Conservation (phyloP, 179 eudicot species). For the Corrigiola litoralis region DNA sequence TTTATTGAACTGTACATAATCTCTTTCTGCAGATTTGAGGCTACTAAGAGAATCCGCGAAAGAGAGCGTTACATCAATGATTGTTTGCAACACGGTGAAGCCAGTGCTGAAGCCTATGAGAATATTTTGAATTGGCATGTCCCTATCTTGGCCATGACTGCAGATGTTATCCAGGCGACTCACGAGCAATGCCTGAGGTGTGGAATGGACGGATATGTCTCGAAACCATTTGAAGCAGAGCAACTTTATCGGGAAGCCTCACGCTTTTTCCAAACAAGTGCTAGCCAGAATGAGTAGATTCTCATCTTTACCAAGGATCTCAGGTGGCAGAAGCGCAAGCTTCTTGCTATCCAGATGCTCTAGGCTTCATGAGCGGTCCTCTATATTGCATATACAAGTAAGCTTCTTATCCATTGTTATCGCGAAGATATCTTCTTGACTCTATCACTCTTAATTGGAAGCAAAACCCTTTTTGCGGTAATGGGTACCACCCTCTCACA, state of each 20-base stretch:
- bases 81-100: slow-evolving; percentile 39
- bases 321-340: slow-evolving; percentile 26
- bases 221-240: slow-evolving; percentile 82
- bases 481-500: too few species aligned
- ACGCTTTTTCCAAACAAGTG: slow-evolving; percentile 44
- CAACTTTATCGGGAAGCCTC: slow-evolving; percentile 79
- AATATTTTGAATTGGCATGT: slow-evolving; percentile 53
- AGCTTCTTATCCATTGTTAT: slow-evolving; percentile 7
- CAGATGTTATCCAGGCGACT: slow-evolving; percentile 84
- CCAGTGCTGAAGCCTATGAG: slow-evolving; percentile 23
- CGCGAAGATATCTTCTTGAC: neutral
- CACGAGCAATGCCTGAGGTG: slow-evolving; percentile 59
- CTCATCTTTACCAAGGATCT: slow-evolving; percentile 15
- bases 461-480: too few species aligned
- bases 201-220: slow-evolving; percentile 90
- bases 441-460: neutral
- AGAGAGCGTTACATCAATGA: slow-evolving; percentile 43
- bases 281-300: slow-evolving; percentile 28
- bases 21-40: slow-evolving; percentile 60
- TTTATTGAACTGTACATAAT: neutral
- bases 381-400: slow-evolving; percentile 27
- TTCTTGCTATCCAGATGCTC: slow-evolving; percentile 26
- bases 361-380: slow-evolving; percentile 16
- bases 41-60: slow-evolving; percentile 64
- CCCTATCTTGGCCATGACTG: slow-evolving; percentile 87